Conservation (phyloP, 768 basidiomycete species). For the Boletus pseudopeckii region DNA sequence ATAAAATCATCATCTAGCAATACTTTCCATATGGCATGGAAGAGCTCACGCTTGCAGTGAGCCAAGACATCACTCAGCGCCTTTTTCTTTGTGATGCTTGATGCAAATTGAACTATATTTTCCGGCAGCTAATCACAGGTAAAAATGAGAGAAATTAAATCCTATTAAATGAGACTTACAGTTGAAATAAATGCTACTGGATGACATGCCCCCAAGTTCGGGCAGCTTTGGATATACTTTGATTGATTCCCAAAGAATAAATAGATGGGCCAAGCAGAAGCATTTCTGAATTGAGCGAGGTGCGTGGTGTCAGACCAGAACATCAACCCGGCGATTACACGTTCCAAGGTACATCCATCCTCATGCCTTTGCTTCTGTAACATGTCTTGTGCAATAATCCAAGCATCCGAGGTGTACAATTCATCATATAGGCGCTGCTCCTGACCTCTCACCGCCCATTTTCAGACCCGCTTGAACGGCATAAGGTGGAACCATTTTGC, state of each 20-base stretch:
- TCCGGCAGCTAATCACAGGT: background rate
- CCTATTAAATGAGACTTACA: no score
- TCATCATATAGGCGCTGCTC: background rate
- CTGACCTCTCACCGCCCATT: background rate
- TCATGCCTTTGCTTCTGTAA: background rate
- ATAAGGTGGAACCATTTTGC: conserved; percentile 9
- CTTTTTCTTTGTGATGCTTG: background rate
- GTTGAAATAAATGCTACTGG: no score
- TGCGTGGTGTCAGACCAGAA: no score
- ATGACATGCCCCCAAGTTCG: no score
- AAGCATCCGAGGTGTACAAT: background rate
- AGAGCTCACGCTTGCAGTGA: background rate
- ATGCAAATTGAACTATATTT: no score
- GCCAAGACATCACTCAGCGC: background rate
- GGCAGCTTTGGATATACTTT: no score
- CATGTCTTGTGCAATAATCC: background rate
- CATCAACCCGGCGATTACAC: no score
- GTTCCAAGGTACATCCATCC: background rate
- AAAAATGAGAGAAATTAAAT: no score
- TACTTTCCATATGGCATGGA: background rate
- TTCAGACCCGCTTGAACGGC: conserved; percentile 6
- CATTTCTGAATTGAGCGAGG: no score
- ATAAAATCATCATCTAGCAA: background rate
- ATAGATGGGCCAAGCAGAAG: no score
- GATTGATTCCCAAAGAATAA: no score